These are phyloP conservation scores for Trichoderma sp. DNA, from an alignment of 2,329 filamentous ascomycete genomes.

Conservation along the genomic window DNA sequence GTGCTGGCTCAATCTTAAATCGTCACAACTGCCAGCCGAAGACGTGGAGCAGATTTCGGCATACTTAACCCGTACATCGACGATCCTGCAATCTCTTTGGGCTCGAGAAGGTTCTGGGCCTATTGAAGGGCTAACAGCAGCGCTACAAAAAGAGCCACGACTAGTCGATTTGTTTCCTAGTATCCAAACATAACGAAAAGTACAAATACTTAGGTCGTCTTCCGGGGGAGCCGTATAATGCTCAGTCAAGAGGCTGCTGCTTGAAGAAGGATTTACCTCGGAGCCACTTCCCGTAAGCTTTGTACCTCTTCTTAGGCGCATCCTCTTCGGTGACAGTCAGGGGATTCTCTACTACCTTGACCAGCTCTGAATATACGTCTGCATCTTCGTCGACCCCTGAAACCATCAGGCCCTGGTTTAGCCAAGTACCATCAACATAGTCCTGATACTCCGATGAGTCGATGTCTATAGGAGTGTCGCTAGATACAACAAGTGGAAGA, in stretches of 20 bases:
- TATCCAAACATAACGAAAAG: not conserved
- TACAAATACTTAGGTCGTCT: not conserved
- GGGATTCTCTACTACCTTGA: conserved; percentile 78
- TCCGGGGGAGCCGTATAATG: conserved; percentile 8
- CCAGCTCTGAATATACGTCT: conserved; percentile 72
- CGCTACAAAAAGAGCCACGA: conserved; percentile 36
- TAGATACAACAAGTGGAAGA: conserved; percentile 78
- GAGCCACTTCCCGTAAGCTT: conserved; percentile 94
- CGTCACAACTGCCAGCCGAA: not conserved
- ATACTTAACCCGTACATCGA: conserved; percentile 32
- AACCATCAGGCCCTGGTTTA: conserved; percentile 60
- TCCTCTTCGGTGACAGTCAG: conserved; percentile 89
- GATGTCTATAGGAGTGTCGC: conserved; percentile 63
- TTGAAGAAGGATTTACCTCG: conserved; percentile 95
- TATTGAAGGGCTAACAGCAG: conserved; percentile 30
- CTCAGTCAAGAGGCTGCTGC: conserved; percentile 70
- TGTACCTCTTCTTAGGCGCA: conserved; percentile 89
- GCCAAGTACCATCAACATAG: conserved; percentile 73
- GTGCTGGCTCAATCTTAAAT: conserved; percentile 63
- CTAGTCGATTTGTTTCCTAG: conserved; percentile 39
- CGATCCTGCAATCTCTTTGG: conserved; percentile 36
- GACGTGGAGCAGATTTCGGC: conserved; percentile 3
- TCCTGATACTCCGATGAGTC: conserved; percentile 73
- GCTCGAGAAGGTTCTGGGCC: conserved; percentile 25
- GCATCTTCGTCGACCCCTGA: conserved; percentile 52